Percentiles rank a stretch among this genome's conserved stretches.
Evolutionary conservation across 805 yeast genomes (phyloP).

Genomic region (Saturnispora hagleri): DNA sequence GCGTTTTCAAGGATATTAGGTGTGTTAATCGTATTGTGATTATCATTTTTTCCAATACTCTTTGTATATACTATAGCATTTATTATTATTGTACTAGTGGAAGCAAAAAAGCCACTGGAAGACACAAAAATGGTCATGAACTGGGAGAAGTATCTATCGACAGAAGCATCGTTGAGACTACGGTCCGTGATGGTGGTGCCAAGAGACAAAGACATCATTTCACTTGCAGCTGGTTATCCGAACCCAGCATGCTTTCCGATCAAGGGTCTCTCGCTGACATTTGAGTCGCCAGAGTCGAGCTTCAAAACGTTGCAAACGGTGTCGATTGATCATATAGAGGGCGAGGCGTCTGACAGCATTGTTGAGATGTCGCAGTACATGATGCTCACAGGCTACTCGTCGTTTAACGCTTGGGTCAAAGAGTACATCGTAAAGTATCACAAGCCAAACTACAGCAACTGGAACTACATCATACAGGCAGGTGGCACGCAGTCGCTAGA

Average conservation of each 20-base stretch:
- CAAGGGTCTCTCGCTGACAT: constrained; percentile 23
- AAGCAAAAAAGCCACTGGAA: neutral
- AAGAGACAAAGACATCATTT: constrained; percentile 29
- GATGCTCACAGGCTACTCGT: constrained; percentile 38
- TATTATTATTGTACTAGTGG: too few relatives aligned
- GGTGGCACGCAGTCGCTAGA: constrained; percentile 95
- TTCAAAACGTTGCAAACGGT: constrained; percentile 30
- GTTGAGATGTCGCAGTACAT: constrained; percentile 46
- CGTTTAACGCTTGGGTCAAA: constrained; percentile 32
- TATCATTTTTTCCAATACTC: too few relatives aligned
- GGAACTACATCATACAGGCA: constrained; percentile 62
- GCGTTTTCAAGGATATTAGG: too few relatives aligned
- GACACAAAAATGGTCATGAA: neutral
- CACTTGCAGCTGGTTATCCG: constrained; percentile 51
- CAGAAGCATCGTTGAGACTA: constrained; percentile 22
- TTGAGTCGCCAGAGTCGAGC: constrained; percentile 34
- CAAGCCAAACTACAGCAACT: constrained; percentile 41
- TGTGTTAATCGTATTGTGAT: too few relatives aligned
- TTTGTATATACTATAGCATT: too few relatives aligned
- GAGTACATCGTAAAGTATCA: constrained; percentile 37
- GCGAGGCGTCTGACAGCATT: constrained; percentile 22
- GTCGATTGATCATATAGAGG: constrained; percentile 24
- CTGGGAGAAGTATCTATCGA: constrained; percentile 20
- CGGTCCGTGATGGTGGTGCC: constrained; percentile 24
- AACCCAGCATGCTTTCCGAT: constrained; percentile 44